phyloP scores from a whole-genome alignment of 768 basidiomycete genomes.

The Tricholoma flavovirens region DNA sequence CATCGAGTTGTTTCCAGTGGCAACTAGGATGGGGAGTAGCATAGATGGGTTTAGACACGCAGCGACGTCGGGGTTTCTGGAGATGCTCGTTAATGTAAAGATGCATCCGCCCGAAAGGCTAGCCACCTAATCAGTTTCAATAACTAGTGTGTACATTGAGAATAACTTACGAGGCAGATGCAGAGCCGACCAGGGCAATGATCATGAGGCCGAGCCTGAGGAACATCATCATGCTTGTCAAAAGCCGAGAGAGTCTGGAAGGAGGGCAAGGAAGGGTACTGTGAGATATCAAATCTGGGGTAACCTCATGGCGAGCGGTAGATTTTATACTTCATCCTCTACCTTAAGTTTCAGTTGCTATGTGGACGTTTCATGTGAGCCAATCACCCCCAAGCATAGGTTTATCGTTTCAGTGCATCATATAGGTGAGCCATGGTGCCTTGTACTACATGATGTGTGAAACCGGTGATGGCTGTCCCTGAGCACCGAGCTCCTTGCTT shows the following conservation, averaged over 20 bases:
- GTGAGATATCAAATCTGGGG: constrained; percentile 22
- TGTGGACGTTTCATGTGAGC: background rate
- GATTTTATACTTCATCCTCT: constrained; percentile 10
- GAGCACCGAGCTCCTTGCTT: background rate
- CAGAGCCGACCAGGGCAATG: constrained; percentile 21
- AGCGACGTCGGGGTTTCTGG: constrained; percentile 15
- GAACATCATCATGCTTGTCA: constrained; percentile 13
- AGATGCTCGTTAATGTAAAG: constrained; percentile 14
- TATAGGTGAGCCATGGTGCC: background rate
- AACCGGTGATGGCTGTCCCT: background rate
- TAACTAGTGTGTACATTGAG: background rate
- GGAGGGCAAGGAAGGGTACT: constrained; percentile 1
- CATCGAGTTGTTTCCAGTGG: constrained; percentile 26
- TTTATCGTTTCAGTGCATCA: background rate
- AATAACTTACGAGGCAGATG: constrained; percentile 17
- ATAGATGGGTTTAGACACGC: constrained; percentile 36
- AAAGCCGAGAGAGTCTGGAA: constrained; percentile 4
- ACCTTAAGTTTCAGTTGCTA: background rate
- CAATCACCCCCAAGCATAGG: background rate
- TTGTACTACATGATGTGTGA: too few relatives aligned
- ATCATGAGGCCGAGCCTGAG: constrained; percentile 11
- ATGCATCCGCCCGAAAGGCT: constrained; percentile 20
- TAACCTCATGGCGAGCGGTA: constrained; percentile 2
- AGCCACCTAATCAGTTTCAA: background rate
- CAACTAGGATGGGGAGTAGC: constrained; percentile 22